Conservation (phyloP, 2,329 filamentous ascomycete species). For the Zymoseptoria passerinii region DNA sequence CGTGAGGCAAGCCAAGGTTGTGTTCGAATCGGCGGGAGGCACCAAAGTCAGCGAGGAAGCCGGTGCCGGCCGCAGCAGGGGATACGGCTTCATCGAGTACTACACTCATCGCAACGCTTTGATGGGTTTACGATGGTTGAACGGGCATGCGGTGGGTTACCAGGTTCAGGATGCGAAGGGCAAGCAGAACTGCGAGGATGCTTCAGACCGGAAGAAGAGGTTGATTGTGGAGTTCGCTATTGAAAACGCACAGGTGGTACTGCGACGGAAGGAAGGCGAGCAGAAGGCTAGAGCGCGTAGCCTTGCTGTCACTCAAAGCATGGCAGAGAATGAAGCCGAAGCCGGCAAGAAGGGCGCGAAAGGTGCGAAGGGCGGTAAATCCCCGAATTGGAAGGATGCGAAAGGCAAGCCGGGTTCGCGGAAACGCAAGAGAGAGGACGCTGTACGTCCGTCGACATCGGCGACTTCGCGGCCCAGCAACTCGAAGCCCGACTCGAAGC, state of each 20-base stretch:
- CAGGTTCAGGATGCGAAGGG: slow-evolving; percentile 39
- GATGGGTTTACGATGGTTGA: slow-evolving; percentile 90
- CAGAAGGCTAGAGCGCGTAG: slow-evolving; percentile 44
- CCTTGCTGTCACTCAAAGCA: slow-evolving; percentile 17
- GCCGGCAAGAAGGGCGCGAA: slow-evolving; percentile 8
- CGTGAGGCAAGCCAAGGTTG: slow-evolving; percentile 86
- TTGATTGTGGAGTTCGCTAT: slow-evolving; percentile 96
- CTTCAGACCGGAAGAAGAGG: slow-evolving; percentile 73
- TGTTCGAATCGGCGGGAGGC: slow-evolving; percentile 82
- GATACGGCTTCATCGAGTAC: slow-evolving; percentile 97
- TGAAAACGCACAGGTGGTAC: slow-evolving; percentile 94
- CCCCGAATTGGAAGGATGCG: neutral
- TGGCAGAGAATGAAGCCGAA: slow-evolving; percentile 7
- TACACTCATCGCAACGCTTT: slow-evolving; percentile 85
- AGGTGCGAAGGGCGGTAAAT: slow-evolving; percentile 12
- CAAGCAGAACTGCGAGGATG: slow-evolving; percentile 33
- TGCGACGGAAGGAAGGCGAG: slow-evolving; percentile 61
- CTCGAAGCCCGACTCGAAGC: slow-evolving; percentile 27
- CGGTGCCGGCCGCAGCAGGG: slow-evolving; percentile 74
- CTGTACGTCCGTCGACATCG: slow-evolving; percentile 11
- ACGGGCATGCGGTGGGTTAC: slow-evolving; percentile 59
- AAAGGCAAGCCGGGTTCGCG: slow-evolving; percentile 18
- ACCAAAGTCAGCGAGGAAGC: slow-evolving; percentile 70
- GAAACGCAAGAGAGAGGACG: slow-evolving; percentile 35
- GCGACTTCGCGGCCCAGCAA: slow-evolving; percentile 13